phyloP scores from a whole-genome alignment of 345 rosid species.

The Salix dunnii region DNA sequence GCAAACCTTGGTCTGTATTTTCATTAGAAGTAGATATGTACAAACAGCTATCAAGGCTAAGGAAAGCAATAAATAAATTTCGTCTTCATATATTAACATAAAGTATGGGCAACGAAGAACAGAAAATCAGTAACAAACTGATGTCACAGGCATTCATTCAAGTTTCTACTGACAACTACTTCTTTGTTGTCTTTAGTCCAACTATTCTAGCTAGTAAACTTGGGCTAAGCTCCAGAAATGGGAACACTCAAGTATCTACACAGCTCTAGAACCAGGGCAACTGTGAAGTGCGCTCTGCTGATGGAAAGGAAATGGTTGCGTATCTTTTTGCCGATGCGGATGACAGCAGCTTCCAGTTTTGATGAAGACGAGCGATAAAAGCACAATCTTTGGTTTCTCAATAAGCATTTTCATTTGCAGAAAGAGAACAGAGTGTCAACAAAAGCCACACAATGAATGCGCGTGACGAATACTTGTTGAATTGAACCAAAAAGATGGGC shows the following conservation, averaged over 20 bases:
- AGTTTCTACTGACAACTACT: not conserved
- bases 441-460: not conserved
- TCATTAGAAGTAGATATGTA: conserved; percentile 11
- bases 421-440: too few relatives aligned
- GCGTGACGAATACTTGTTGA: not conserved
- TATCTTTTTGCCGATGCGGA: not conserved
- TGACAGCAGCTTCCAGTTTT: not conserved
- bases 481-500: not conserved
- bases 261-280: not conserved
- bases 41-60: conserved; percentile 14
- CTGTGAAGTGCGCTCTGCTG: not conserved
- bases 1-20: conserved; percentile 23
- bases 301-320: not conserved
- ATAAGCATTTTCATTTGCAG: not conserved
- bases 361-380: too few relatives aligned
- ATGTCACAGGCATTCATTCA: not conserved
- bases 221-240: not conserved
- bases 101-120: not conserved
- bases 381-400: not conserved
- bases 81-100: not conserved
- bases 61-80: conserved; percentile 14
- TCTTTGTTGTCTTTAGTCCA: not conserved
- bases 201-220: not conserved
- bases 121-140: not conserved
- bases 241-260: not conserved